These are phyloP conservation scores for Claviceps cyperi DNA, from an alignment of 2,329 filamentous ascomycete genomes.

Conservation along the genomic window DNA sequence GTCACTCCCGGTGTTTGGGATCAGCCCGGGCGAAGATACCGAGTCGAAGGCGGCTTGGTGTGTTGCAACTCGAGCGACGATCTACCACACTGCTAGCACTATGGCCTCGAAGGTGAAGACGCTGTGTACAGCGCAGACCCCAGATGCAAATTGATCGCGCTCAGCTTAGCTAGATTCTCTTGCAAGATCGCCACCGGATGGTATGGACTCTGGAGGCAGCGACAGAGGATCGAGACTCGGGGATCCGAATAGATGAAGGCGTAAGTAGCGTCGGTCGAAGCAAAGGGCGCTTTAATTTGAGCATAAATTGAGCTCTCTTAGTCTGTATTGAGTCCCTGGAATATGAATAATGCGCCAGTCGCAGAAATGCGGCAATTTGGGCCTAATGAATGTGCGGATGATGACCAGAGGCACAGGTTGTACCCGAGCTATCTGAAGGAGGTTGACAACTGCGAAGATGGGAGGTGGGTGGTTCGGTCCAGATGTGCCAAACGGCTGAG, in stretches of 20 bases:
- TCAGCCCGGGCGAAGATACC: slow-evolving; percentile 6
- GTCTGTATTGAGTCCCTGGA: background rate
- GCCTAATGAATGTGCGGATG: background rate
- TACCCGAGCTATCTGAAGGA: slow-evolving; percentile 1
- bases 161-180: background rate
- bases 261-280: background rate
- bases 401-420: background rate
- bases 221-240: background rate
- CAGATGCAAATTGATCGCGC: background rate
- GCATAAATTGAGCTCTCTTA: background rate
- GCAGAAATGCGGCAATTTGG: background rate
- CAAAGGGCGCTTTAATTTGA: background rate
- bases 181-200: background rate
- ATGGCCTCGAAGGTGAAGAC: background rate
- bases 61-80: slow-evolving; percentile 3
- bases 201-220: background rate
- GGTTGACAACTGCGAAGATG: slow-evolving; percentile 2
- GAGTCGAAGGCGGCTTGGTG: slow-evolving; percentile 9
- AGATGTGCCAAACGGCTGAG: slow-evolving; percentile 3
- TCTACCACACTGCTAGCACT: background rate
- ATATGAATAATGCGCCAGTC: background rate
- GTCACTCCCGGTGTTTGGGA: background rate
- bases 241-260: background rate
- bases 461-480: slow-evolving; percentile 4
- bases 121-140: slow-evolving; percentile 6